phyloP scores from a whole-genome alignment of 352 stramenopile species.

The Thalassiosira sp. region DNA sequence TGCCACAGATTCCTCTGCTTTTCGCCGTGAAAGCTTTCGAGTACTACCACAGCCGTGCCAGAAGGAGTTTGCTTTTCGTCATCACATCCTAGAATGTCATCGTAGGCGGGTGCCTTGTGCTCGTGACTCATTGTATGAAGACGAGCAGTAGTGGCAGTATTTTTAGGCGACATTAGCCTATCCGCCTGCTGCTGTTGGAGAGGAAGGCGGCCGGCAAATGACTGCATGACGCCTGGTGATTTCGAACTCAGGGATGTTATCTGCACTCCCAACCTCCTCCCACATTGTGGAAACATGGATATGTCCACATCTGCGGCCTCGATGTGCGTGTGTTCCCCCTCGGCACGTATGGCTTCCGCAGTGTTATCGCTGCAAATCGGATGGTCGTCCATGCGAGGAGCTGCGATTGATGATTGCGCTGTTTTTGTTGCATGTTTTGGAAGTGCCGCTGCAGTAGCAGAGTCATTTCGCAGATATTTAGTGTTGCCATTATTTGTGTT shows the following conservation, averaged over 20 bases:
- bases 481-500: not conserved
- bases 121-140: not conserved
- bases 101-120: not conserved
- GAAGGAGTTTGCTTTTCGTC: not conserved
- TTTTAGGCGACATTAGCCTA: not conserved
- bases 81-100: not conserved
- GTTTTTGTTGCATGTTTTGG: not conserved
- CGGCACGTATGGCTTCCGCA: not conserved
- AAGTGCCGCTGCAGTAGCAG: not conserved
- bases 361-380: not conserved
- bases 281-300: not conserved
- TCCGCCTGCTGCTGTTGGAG: not conserved
- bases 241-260: not conserved
- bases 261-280: not conserved
- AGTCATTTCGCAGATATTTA: not conserved
- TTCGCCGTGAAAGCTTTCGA: not conserved
- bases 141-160: not conserved
- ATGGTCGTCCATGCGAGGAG: no score
- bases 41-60: not conserved
- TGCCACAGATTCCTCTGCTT: slow-evolving; percentile 17
- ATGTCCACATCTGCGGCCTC: not conserved
- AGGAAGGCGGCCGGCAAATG: not conserved
- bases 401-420: not conserved
- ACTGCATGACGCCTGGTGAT: not conserved
- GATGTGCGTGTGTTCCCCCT: not conserved